phyloP scores from a whole-genome alignment of 2,329 filamentous ascomycete genomes.

The Aureobasidium subglaciale region DNA sequence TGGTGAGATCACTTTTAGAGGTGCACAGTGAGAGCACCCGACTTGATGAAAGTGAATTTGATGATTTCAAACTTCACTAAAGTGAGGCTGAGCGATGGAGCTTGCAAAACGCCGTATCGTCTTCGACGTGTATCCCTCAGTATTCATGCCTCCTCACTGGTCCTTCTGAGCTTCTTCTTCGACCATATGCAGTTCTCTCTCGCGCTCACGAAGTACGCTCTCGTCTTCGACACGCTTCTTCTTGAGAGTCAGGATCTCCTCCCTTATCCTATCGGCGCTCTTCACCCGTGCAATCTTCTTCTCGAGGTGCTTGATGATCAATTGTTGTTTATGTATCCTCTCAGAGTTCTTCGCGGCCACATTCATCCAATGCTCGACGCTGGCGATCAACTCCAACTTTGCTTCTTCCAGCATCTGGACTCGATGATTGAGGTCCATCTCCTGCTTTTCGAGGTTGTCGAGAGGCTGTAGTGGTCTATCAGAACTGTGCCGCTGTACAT shows the following conservation, averaged over 20 bases:
- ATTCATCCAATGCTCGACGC: not conserved
- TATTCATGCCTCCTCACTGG: not conserved
- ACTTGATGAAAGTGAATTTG: not conserved
- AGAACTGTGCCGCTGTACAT: no score
- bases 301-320: not conserved
- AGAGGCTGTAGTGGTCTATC: no score
- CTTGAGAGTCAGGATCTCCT: not conserved
- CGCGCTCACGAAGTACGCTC: not conserved
- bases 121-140: no score
- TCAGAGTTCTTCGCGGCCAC: no score
- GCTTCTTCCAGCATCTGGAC: no score
- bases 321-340: not conserved
- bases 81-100: no score
- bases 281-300: not conserved
- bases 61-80: not conserved
- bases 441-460: no score
- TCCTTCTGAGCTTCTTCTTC: not conserved
- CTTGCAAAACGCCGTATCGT: no score
- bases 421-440: no score
- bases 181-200: not conserved
- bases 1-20: no score
- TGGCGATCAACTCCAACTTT: no score
- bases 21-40: no score
- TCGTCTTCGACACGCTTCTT: not conserved
- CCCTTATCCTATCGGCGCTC: not conserved